These are phyloP conservation scores for Hypomontagnella submonticulosa DNA, from an alignment of 495 filamentous ascomycete genomes.

Conservation along the genomic window DNA sequence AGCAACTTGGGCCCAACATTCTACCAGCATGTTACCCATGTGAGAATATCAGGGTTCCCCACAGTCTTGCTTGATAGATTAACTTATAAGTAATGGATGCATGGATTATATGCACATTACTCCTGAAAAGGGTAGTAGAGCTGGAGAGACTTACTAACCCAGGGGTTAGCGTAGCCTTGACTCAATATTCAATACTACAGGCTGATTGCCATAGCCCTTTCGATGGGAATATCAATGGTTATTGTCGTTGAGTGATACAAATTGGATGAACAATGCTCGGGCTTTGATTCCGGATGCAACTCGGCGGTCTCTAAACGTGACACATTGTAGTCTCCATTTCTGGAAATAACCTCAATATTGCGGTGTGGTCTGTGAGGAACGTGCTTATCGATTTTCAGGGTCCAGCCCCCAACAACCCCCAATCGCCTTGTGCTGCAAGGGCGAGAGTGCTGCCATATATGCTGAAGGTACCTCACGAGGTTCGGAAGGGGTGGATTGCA, in stretches of 20 bases:
- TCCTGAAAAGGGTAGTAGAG: slow-evolving; percentile 15
- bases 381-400: slow-evolving; percentile 27
- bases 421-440: slow-evolving; percentile 31
- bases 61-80: slow-evolving; percentile 30
- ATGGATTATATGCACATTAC: slow-evolving; percentile 7
- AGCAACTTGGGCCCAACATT: slow-evolving; percentile 6
- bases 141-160: slow-evolving; percentile 30
- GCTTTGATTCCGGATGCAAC: slow-evolving; percentile 22
- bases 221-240: slow-evolving; percentile 16
- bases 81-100: slow-evolving; percentile 15
- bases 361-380: slow-evolving; percentile 20
- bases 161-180: slow-evolving; percentile 17
- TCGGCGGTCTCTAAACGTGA: slow-evolving; percentile 5
- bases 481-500: slow-evolving; percentile 9
- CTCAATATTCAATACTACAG: slow-evolving; percentile 19
- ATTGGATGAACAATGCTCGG: slow-evolving; percentile 1
- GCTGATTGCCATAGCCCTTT: slow-evolving; percentile 24
- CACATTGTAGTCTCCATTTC: background rate
- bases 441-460: slow-evolving; percentile 22
- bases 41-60: slow-evolving; percentile 33
- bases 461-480: slow-evolving; percentile 8
- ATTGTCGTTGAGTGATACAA: background rate
- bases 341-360: slow-evolving; percentile 20
- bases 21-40: slow-evolving; percentile 4
- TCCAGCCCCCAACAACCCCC: slow-evolving; percentile 34